A percentile compares a stretch with the other conserved stretches of the same genome.
Conservation (phyloP, 345 rosid genomes). For the Fremontodendron californicum region DNA sequence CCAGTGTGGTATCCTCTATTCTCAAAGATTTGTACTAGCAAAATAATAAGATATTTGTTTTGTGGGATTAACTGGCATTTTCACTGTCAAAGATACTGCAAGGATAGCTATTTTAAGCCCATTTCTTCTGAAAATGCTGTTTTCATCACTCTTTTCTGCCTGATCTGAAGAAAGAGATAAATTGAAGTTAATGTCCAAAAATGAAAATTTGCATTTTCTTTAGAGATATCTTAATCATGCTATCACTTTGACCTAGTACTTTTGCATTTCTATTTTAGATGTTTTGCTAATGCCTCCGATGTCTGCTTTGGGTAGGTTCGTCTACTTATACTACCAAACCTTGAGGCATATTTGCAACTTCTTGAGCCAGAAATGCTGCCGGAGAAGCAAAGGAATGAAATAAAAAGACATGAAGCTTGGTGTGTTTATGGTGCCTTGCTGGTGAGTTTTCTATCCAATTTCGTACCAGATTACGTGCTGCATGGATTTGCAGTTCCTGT, state of each 20-base stretch:
- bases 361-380: slow-evolving; percentile 67
- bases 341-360: slow-evolving; percentile 65
- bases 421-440: slow-evolving; percentile 74
- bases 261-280: neutral
- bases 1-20: slow-evolving; percentile 56
- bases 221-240: neutral
- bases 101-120: neutral
- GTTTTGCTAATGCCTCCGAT: neutral
- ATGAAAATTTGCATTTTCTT: neutral
- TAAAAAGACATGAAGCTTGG: slow-evolving; percentile 71
- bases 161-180: neutral
- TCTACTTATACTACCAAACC: slow-evolving; percentile 70
- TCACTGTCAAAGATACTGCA: neutral
- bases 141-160: neutral
- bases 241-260: neutral
- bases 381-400: slow-evolving; percentile 61
- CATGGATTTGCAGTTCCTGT: neutral
- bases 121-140: neutral
- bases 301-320: slow-evolving; percentile 50
- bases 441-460: slow-evolving; percentile 38
- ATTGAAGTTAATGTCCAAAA: neutral
- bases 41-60: neutral
- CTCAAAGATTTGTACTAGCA: neutral
- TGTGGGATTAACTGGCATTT: neutral
- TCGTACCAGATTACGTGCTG: neutral